phyloP scores from a whole-genome alignment of 192 early-diverging fungal genomes.

The Backusella macrospora region DNA sequence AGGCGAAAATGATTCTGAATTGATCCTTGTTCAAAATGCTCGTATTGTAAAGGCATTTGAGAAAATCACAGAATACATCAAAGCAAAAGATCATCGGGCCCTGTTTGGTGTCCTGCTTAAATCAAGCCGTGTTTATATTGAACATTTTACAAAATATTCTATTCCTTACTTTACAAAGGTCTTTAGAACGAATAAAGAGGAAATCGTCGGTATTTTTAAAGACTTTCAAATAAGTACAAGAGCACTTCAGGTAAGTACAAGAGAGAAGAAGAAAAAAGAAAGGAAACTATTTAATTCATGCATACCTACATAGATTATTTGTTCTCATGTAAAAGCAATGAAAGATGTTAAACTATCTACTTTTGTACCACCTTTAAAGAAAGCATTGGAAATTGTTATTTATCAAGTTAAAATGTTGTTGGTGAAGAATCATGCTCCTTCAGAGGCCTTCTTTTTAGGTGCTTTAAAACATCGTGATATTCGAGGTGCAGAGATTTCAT shows the following conservation, averaged over 20 bases:
- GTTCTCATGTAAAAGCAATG: conserved; percentile 74
- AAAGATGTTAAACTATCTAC: conserved; percentile 63
- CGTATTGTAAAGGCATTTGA: conserved; percentile 49
- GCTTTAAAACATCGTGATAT: conserved; percentile 75
- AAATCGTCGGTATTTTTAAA: conserved; percentile 52
- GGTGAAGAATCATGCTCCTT: conserved; percentile 64
- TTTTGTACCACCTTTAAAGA: conserved; percentile 69
- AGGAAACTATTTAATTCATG: background rate
- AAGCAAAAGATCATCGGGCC: conserved; percentile 49
- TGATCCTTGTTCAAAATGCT: conserved; percentile 34
- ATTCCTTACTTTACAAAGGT: conserved; percentile 52
- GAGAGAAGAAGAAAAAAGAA: background rate
- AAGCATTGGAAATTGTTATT: conserved; percentile 71
- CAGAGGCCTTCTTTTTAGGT: conserved; percentile 44
- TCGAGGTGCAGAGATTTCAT: conserved; percentile 66
- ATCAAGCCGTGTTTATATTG: conserved; percentile 54
- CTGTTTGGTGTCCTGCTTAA: conserved; percentile 48
- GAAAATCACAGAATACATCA: conserved; percentile 47
- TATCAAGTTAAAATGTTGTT: conserved; percentile 77
- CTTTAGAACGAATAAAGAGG: conserved; percentile 49
- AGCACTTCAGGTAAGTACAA: conserved; percentile 47
- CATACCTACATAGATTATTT: conserved; percentile 59
- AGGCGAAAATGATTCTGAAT: background rate
- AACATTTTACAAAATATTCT: conserved; percentile 53
- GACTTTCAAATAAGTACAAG: conserved; percentile 53